Evolutionary conservation across 2,329 filamentous ascomycete species (phyloP).

Genomic region (Lasiodiplodia citricola): DNA sequence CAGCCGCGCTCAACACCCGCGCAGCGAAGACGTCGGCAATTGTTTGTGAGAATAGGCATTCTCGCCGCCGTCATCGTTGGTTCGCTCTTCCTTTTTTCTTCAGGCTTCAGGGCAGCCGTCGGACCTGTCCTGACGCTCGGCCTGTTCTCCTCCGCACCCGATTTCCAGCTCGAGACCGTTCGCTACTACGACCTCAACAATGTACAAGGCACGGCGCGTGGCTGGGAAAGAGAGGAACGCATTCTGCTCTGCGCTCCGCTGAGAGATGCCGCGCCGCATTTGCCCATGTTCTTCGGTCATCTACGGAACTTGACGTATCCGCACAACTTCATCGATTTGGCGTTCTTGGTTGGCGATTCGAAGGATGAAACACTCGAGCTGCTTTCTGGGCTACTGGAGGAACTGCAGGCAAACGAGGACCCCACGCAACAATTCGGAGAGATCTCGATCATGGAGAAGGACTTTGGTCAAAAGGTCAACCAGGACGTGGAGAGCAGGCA

Average conservation of each 20-base stretch:
- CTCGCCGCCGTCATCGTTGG: slow-evolving; percentile 62
- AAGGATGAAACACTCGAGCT: slow-evolving; percentile 86
- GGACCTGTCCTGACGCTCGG: slow-evolving; percentile 70
- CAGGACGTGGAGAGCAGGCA: slow-evolving; percentile 98
- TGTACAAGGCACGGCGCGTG: slow-evolving; percentile 86
- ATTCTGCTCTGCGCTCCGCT: slow-evolving; percentile 94
- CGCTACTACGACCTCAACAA: slow-evolving; percentile 96
- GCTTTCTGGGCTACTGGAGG: slow-evolving; percentile 75
- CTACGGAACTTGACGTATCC: slow-evolving; percentile 96
- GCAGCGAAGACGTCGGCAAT: slow-evolving; percentile 72
- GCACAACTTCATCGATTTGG: slow-evolving; percentile 93
- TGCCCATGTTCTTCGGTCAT: slow-evolving; percentile 99
- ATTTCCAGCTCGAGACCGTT: slow-evolving; percentile 87
- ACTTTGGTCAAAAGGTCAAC: slow-evolving; percentile 97
- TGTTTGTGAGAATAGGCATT: slow-evolving; percentile 71
- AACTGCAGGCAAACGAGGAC: slow-evolving; percentile 80
- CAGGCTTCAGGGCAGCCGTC: slow-evolving; percentile 71
- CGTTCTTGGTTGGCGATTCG: slow-evolving; percentile 95
- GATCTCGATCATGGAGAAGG: slow-evolving; percentile 97
- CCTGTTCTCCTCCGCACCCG: slow-evolving; percentile 68
- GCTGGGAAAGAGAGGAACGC: slow-evolving; percentile 95
- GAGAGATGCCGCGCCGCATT: slow-evolving; percentile 87
- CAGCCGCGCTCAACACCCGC: slow-evolving; percentile 80
- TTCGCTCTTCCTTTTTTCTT: slow-evolving; percentile 73
- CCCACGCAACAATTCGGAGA: slow-evolving; percentile 87